Base-by-base conservation (phyloP, 768 basidiomycete species). In the Daedaleopsis sinensis region DNA sequence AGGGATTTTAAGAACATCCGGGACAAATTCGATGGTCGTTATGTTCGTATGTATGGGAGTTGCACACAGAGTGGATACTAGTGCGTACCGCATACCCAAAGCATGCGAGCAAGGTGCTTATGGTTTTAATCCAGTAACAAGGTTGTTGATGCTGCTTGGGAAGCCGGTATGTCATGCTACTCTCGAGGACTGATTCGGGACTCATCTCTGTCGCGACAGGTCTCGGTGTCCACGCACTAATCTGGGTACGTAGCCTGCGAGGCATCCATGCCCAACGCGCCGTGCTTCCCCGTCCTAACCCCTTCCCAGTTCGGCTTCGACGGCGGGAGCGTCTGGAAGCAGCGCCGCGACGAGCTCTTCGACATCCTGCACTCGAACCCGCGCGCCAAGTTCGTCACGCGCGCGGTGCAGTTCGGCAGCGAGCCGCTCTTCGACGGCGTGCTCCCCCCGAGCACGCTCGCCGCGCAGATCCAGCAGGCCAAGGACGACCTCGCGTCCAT, bases 211-310 rank as follows among this genome's bases (percentile, higher is more conserved):
- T 32, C 5, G 4, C 9, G 21, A 49, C 13, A 52, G 78, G 82
- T 18, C 71, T 91, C 32, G 89, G 90, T 44, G 86, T 91, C 7
- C 89, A 91, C 63, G 87, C 88, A 16, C 73, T 90, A n/a, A 84
- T 91, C 62, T 91, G 88, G 89, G 88, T 88, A 67, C 65, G 80
- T 24, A 52, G 39, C 10, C 39, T 13, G 10, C 18, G 3, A 32
- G 27, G 27, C 39, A 5, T 42, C 39, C 39, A 42, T 12, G 11
- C 39, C 11, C 13, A 42, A 42, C 10, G 10, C 39, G 15, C 10
- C 10, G 11, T 18, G 11, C 19, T 50, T 50, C 50, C 36, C 24
- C n/a, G 10, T 21, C 36, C 11, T 42, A n/a, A 36, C 23, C 57
- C 27, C 21, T 19, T 38, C 1, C 24, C 50, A 73, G 72, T 74